Evolutionary conservation across 768 basidiomycete genomes (phyloP).

Genomic region (Tulasnella sp.): DNA sequence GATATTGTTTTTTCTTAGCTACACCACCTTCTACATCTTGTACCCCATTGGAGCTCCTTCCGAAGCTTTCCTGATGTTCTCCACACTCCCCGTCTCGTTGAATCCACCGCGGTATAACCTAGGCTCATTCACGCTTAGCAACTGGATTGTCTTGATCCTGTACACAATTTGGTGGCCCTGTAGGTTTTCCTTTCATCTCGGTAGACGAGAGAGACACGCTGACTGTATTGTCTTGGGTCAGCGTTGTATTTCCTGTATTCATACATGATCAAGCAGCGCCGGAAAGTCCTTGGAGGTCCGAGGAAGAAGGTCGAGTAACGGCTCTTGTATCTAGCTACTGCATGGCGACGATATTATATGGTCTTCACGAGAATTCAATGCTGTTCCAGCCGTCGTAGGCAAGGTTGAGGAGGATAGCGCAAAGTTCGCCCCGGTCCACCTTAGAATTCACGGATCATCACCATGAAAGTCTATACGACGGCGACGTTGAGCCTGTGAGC

Average conservation of each 20-base stretch:
- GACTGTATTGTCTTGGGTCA: constrained; percentile 37
- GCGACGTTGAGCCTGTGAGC: background rate
- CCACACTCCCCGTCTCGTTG: constrained; percentile 63
- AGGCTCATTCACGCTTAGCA: constrained; percentile 58
- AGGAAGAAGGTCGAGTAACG: constrained; percentile 22
- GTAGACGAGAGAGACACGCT: constrained; percentile 12
- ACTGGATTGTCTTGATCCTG: constrained; percentile 61
- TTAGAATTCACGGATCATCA: background rate
- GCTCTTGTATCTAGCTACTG: background rate
- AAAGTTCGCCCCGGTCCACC: background rate
- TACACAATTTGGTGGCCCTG: constrained; percentile 90
- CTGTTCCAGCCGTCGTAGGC: background rate
- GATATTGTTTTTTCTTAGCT: constrained; percentile 52
- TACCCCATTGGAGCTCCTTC: constrained; percentile 92
- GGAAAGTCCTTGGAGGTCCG: constrained; percentile 54
- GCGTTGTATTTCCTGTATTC: constrained; percentile 60
- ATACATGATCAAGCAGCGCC: constrained; percentile 62
- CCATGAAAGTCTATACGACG: background rate
- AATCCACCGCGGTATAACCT: constrained; percentile 41
- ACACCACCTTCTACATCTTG: constrained; percentile 91
- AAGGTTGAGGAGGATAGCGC: background rate
- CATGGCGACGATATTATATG: background rate
- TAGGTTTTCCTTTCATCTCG: constrained; percentile 46
- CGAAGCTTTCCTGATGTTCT: constrained; percentile 82
- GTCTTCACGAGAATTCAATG: background rate